Conservation (phyloP, 352 stramenopile species). For the Phytopythium delawarense region DNA sequence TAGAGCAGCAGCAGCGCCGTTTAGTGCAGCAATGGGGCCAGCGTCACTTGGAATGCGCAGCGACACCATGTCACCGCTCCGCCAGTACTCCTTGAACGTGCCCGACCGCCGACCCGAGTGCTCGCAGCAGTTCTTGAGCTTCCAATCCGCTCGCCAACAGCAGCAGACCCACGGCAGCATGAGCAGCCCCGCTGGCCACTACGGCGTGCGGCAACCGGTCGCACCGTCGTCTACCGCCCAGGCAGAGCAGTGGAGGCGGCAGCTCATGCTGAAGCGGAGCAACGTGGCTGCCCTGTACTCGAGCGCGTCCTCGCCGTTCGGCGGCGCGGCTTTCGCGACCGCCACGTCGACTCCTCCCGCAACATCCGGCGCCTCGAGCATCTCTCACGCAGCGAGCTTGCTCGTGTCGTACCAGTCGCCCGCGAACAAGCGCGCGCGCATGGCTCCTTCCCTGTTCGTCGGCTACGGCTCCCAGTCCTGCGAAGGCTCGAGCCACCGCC, state of each 20-base stretch:
- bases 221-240: neutral
- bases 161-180: neutral
- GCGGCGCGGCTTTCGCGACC: neutral
- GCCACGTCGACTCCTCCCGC: neutral
- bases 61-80: neutral
- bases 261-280: neutral
- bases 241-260: neutral
- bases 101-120: neutral
- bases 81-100: neutral
- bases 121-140: neutral
- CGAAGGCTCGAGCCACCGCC: neutral
- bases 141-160: neutral
- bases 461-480: neutral
- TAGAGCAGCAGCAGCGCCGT: neutral
- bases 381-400: neutral
- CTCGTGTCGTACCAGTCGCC: neutral
- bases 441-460: neutral
- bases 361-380: neutral
- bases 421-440: slow-evolving; percentile 6
- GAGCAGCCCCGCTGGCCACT: neutral
- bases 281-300: neutral
- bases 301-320: neutral
- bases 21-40: neutral
- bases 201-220: neutral
- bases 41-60: neutral